Evolutionary conservation across 176 grass and related monocot genomes (phyloP).

Genomic region (Neostapfia colusana): DNA sequence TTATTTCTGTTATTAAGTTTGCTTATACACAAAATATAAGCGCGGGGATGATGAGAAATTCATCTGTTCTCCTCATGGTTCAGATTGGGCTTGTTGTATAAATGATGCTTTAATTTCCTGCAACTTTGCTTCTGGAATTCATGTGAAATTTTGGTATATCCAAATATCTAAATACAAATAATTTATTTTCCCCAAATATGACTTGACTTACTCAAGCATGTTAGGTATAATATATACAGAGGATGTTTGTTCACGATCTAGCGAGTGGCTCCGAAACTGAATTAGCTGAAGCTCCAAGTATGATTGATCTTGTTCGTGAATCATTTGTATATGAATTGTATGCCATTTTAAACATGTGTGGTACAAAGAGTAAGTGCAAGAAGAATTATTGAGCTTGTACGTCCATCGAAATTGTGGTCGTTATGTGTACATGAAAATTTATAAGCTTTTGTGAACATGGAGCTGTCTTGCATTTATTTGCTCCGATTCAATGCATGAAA

Average conservation of each 20-base stretch:
- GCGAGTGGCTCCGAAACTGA: not conserved
- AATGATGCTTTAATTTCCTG: not conserved
- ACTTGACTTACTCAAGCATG: not conserved
- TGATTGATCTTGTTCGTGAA: conserved; percentile 3
- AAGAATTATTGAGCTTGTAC: conserved; percentile 15
- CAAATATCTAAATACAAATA: not conserved
- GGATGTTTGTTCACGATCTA: not conserved
- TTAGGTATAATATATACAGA: no score
- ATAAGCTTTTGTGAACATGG: conserved; percentile 2
- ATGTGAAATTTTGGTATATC: not conserved
- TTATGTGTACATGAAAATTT: conserved; percentile 21
- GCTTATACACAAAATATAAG: not conserved
- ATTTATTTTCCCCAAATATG: not conserved
- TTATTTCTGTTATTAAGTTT: not conserved
- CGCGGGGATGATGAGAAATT: no score
- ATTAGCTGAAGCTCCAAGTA: not conserved
- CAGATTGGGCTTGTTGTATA: not conserved
- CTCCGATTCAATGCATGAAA: conserved; percentile 52
- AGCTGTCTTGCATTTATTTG: conserved; percentile 47
- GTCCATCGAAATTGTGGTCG: conserved; percentile 20
- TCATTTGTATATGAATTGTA: not conserved
- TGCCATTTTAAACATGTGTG: conserved; percentile 19
- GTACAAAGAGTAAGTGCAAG: not conserved
- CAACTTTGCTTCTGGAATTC: not conserved
- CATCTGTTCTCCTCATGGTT: not conserved